Evolutionary conservation across 2,329 filamentous ascomycete genomes (phyloP).

Genomic region (Aulographum hederae): DNA sequence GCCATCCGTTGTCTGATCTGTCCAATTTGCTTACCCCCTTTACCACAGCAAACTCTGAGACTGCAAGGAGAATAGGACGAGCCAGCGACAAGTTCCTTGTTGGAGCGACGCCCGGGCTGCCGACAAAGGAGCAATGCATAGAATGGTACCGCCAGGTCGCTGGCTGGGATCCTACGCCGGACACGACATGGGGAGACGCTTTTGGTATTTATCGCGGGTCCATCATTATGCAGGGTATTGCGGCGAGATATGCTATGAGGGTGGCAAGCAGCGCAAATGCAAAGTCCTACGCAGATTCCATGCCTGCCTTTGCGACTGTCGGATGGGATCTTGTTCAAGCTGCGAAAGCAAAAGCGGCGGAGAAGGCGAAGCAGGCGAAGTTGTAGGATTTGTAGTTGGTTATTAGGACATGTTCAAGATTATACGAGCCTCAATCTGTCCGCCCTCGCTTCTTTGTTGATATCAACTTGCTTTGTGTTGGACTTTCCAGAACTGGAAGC

Average conservation of each 20-base stretch:
- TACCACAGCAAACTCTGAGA: slow-evolving; percentile 19
- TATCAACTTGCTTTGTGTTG: no score
- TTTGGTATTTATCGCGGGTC: slow-evolving; percentile 41
- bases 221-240: slow-evolving; percentile 74
- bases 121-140: slow-evolving; percentile 37
- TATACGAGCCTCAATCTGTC: background rate
- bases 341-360: slow-evolving; percentile 19
- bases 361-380: slow-evolving; percentile 15
- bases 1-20: slow-evolving; percentile 85
- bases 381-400: slow-evolving; percentile 10
- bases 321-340: slow-evolving; percentile 57
- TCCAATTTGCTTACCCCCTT: slow-evolving; percentile 50
- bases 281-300: slow-evolving; percentile 48
- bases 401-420: background rate
- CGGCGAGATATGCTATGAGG: slow-evolving; percentile 63
- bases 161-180: slow-evolving; percentile 49
- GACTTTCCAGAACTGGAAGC: no score
- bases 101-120: slow-evolving; percentile 47
- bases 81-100: slow-evolving; percentile 38
- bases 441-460: no score
- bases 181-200: slow-evolving; percentile 44
- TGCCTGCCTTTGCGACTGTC: slow-evolving; percentile 51
- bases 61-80: slow-evolving; percentile 19
- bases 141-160: slow-evolving; percentile 49
- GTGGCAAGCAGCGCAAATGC: slow-evolving; percentile 85